Base-by-base conservation (phyloP, 192 early-diverging fungal species). In the Glomus cerebriforme region DNA sequence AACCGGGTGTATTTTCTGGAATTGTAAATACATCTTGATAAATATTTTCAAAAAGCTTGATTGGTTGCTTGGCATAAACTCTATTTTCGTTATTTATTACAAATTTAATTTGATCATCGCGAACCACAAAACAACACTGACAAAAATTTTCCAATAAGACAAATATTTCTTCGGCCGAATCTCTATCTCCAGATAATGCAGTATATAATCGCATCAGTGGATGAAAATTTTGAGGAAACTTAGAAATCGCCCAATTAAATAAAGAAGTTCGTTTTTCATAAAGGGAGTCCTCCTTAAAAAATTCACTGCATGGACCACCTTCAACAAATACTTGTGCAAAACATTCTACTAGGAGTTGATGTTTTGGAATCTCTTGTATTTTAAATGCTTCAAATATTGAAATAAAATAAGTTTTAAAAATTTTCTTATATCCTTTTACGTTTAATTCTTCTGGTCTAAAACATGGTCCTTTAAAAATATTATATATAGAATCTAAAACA, bases 161-260 rank as follows among this genome's bases (percentile, higher is more conserved):
- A 24, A 73, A 78, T n/a, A 79, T 65, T 31, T 75, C 70, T 8
- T 74, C 71, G 1, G 84, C 84, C n/a, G 84, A 85, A n/a, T 26
- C 12, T 13, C 66, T 59, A 45, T 80, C 79, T 0, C 81, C 68
- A 0, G 84, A 75, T 6, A 85, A 67, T 12, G 84, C 77, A n/a
- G 54, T 75, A 26, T 82, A 34, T 4, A 85, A 60, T 45, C 80
- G 29, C 37, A 82, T 29, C 9, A 85, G 26, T 24, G 84, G 80
- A 31, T 79, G 77, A 31, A 82, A 78, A 10, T 81, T 66, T 19
- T 81, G 37, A 9, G 84, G 84, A 72, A 85, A 85, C 2, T 80
- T 80, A 31, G 81, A 77, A 0, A 79, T 80, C 10, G 84, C 78
- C 2, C 77, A 73, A 47, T 82, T 78, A 35, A 85, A 73, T 73